Base-by-base conservation (phyloP, 2,329 filamentous ascomycete genomes). In the Chrysosphaeria jannelii region DNA sequence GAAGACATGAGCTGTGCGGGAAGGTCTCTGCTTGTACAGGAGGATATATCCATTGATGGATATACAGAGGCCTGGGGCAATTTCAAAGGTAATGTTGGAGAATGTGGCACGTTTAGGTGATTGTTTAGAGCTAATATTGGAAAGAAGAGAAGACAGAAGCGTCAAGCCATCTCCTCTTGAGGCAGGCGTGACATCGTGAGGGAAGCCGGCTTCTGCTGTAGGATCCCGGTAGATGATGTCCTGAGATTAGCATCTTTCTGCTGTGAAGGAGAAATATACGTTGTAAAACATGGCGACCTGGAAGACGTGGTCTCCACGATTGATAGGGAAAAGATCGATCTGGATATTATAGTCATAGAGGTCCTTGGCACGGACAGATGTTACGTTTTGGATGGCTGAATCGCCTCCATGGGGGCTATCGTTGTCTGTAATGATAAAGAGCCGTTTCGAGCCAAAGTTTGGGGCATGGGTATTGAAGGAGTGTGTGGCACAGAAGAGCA, bases 351-450 rank as follows among this genome's bases (percentile, higher is more conserved):
- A 51, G 38, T 97, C 85, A 39, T 91, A 93, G 12, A 97, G 43
- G 46, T 97, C 85, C 39, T 90, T 89, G 14, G 85, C 85, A 25
- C 79, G 62, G 5, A 85, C 75, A 5, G 74, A 67, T 4, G 85
- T 75, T 17, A 70, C 63, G 9, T 70, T 69, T 24, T 68, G 65
- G 14, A 68, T 51, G 6, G 57, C 51, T 43, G 79, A 85, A 39
- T 74, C 66, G 10, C 57, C 51, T 1, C 50, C 47, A 39, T 88
- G 74, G 4, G 85, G 85, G 31, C 78, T 57, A 39, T 93, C 85
- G 31, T 89, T 75, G 41, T 93, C 78, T 0, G 85, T 93, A 26
- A 97, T 75, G 31, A 97, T 63, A 44, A 97, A 97, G n/a, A 97
- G 47, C 16, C 85, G 62, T 29, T 81, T 57, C 5, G 81, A 93